A percentile compares a stretch with the other conserved stretches of the same genome.
These are phyloP conservation scores for Dothistroma pini DNA, from an alignment of 2,329 filamentous ascomycete species.

Conservation along the genomic window DNA sequence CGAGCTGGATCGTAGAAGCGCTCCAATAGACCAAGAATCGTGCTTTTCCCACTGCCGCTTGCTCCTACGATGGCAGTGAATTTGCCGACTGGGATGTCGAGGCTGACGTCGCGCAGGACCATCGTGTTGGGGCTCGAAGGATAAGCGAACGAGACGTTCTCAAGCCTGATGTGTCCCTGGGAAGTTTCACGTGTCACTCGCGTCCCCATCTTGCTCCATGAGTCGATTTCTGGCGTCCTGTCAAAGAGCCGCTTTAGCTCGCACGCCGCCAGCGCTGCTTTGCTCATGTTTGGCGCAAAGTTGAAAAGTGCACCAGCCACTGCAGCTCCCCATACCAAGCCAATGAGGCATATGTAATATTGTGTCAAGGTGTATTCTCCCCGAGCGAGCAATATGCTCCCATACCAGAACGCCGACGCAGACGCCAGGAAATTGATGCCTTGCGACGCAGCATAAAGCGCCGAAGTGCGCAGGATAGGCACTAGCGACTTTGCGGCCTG, in stretches of 20 bases:
- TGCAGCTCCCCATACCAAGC: conserved; percentile 61
- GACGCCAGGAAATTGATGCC: conserved; percentile 6
- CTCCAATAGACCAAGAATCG: too few species aligned
- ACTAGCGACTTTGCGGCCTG: neutral
- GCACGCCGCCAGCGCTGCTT: conserved; percentile 29
- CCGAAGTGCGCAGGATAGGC: neutral
- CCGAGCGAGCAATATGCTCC: conserved; percentile 27
- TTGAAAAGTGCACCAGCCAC: conserved; percentile 63
- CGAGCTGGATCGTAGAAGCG: too few species aligned
- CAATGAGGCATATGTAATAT: conserved; percentile 60
- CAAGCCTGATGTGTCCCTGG: too few species aligned
- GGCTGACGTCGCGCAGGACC: too few species aligned
- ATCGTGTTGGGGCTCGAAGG: too few species aligned
- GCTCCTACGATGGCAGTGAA: too few species aligned
- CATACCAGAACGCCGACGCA: conserved; percentile 35
- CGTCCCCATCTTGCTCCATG: neutral
- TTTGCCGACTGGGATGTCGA: too few species aligned
- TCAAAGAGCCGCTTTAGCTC: neutral
- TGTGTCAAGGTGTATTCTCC: conserved; percentile 35
- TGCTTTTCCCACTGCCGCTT: too few species aligned
- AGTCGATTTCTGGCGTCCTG: neutral
- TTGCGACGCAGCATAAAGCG: neutral
- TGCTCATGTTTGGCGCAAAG: conserved; percentile 44
- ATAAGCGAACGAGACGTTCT: too few species aligned
- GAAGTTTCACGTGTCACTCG: too few species aligned